Evolutionary conservation across 2,329 filamentous ascomycete genomes (phyloP).

Genomic region (Ophiosphaerella korrae): DNA sequence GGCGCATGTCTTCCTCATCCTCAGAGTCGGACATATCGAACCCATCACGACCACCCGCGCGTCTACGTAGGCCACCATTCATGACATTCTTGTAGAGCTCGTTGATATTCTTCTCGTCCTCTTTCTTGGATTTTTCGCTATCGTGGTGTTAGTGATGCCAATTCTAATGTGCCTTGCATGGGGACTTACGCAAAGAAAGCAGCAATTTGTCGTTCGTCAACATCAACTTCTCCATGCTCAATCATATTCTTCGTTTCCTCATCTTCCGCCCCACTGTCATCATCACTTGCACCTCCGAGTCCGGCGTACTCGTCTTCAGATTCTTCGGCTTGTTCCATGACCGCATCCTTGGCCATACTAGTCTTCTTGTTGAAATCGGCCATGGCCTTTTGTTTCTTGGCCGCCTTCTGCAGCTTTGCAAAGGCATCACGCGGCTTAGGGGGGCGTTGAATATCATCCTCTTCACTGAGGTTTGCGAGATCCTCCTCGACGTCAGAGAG

Average conservation of each 20-base stretch:
- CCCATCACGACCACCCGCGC: conserved; percentile 65
- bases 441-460: conserved; percentile 36
- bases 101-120: conserved; percentile 85
- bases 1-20: conserved; percentile 77
- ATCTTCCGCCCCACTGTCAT: conserved; percentile 78
- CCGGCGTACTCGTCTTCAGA: conserved; percentile 98
- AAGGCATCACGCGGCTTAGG: conserved; percentile 64
- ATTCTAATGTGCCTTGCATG: background rate
- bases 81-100: conserved; percentile 94
- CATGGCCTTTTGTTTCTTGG: conserved; percentile 56
- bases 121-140: conserved; percentile 77
- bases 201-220: conserved; percentile 79
- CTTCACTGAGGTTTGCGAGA: conserved; percentile 28
- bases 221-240: conserved; percentile 76
- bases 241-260: conserved; percentile 85
- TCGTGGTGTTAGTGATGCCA: conserved; percentile 25
- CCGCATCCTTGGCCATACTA: conserved; percentile 80
- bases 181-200: conserved; percentile 83
- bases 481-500: conserved; percentile 55
- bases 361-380: conserved; percentile 79
- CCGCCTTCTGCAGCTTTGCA: conserved; percentile 70
- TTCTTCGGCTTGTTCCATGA: conserved; percentile 93
- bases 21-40: conserved; percentile 87
- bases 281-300: conserved; percentile 85
- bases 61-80: conserved; percentile 82